Base-by-base conservation (phyloP, 1,284 basidiomycete genomes). In the Sanghuangporus sanghuang region DNA sequence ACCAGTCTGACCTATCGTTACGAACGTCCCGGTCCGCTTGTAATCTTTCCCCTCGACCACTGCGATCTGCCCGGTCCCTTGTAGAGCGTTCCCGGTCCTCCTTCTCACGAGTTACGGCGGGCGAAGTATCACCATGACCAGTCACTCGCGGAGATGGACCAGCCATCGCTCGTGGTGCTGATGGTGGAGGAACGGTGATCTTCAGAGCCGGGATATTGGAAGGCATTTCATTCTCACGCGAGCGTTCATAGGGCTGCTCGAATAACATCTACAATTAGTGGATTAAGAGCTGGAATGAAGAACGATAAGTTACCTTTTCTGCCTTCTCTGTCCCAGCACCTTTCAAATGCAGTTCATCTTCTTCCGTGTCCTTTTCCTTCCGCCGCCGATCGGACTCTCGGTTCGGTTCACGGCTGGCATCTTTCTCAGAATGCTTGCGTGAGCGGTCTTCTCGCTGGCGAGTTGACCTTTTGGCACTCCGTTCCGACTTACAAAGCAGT, bases 371-470 rank as follows among this genome's bases (percentile, higher is more conserved):
- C 49, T 85, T 82, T 59, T 91, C 89, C 62, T 75, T 75, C 65
- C 87, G 83, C 46, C 64, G 42, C 54, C 89, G 81, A 67, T 92
- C 89, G 1, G 85, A 81, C 16, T 90, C 89, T 52, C 86, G 81
- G 35, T 61, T 62, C 58, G 55, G 54, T n/a, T 68, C 67, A 42
- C 65, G 61, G 32, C 62, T 59, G 16, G 79, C 73, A 39, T 89
- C 88, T 72, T 89, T 89, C 52, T 90, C 89, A n/a, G 80, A 77
- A n/a, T 76, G 76, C 50, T 89, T 81, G 38, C 87, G 82, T 66
- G 74, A 75, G 44, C 89, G 79, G 39, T 91, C 89, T 64, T 91
- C 89, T 62, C 89, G 83, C 69, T 90, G 86, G 35, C 90, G 85
- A 64, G 89, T 87, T 61, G 83, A 82, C 38, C 89, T 85, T 71